Evolutionary conservation across 2,329 filamentous ascomycete species (phyloP), one percentile per base, ranked within the genome.

Genomic region (Alternaria solani): DNA sequence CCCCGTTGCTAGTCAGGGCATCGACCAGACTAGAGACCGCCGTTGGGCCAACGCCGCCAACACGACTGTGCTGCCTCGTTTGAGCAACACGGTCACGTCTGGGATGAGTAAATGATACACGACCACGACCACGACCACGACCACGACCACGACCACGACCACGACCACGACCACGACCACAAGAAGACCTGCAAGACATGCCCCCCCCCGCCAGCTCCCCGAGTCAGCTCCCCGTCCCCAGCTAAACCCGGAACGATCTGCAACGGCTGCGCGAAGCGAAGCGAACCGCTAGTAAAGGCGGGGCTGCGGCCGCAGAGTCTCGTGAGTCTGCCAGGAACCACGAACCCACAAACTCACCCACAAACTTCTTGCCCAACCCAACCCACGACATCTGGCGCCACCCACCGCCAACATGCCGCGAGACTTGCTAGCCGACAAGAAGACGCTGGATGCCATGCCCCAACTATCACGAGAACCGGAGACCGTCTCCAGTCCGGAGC

Each of bases 401-500:
- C 32, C 48, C 54, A 42, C 57, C 23, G 61, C 62, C 66, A 68
- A 63, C 51, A 83, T 83, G 80, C 81, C 81, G 47, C 77, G 80
- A 63, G 80, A 82, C 65, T 72, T 82, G 18, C 65, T 78, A 51
- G 73, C 78, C 43, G 77, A 78, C 52, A 70, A 70, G 43, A 69
- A 68, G n/a, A 73, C 76, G 44, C 65, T 80, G 36, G 70, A 72
- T 44, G 68, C 63, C 52, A 76, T 81, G 77, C 69, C 78, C 25
- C 67, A 75, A 30, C 71, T 81, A 59, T 75, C 76, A 46, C 77
- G 76, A 62, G 70, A 76, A 16, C 57, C 69, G n/a, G 63, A 77
- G 20, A 56, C 68, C 18, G 63, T 62, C 39, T 44, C 63, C 30
- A 68, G 62, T 54, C 64, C 66, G 8, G 65, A 65, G 18, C 58